phyloP scores from a whole-genome alignment of 148 eudicot genomes.

The Chenopodium formosanum region DNA sequence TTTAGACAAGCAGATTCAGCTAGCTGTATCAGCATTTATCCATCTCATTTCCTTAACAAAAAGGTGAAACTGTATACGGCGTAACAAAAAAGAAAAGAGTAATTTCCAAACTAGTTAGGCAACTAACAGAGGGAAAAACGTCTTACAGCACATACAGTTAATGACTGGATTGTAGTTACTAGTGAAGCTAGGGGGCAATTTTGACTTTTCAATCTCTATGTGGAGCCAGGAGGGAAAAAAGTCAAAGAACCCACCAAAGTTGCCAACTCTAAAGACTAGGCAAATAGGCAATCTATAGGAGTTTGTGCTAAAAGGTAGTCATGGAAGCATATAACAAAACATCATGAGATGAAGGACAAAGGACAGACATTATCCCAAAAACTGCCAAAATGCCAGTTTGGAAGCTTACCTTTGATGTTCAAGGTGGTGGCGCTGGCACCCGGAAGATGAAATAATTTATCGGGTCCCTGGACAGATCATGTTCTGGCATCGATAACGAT shows the following conservation, averaged over 20 bases:
- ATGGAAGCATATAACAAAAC: background rate
- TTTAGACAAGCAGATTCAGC: background rate
- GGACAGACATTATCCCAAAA: conserved; percentile 13
- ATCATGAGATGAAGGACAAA: conserved; percentile 4
- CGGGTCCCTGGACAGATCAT: conserved; percentile 29
- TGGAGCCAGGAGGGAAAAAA: background rate
- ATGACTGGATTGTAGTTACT: background rate
- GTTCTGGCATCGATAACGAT: conserved; percentile 31
- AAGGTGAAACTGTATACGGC: background rate
- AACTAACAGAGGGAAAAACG: background rate
- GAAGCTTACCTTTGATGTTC: conserved; percentile 31
- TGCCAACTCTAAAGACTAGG: conserved; percentile 1
- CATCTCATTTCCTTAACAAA: background rate
- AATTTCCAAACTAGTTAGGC: background rate
- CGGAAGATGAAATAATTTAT: background rate
- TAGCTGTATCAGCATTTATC: background rate
- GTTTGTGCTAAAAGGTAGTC: conserved; percentile 6
- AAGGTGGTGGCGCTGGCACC: conserved; percentile 5
- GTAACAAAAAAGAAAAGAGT: too few relatives aligned
- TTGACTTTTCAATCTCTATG: too few relatives aligned
- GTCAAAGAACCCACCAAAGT: background rate
- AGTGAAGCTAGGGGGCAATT: too few relatives aligned
- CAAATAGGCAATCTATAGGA: background rate
- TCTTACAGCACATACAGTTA: background rate
- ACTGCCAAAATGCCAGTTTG: conserved; percentile 6